These are phyloP conservation scores for Cajanus cajan DNA, from an alignment of 306 rosid species.

Conservation along the genomic window DNA sequence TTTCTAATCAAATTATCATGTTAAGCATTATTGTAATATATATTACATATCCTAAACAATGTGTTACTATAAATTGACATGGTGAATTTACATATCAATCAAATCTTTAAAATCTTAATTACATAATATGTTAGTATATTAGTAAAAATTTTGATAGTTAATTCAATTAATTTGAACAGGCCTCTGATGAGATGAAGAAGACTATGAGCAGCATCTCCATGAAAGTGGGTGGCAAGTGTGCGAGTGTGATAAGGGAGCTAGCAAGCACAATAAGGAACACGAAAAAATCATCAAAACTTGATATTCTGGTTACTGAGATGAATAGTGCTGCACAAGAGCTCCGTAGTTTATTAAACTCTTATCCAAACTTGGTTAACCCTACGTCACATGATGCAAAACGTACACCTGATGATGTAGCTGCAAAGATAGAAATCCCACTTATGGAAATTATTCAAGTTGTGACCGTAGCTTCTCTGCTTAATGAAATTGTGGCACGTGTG, in stretches of 20 bases:
- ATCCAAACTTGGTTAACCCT: conserved; percentile 32
- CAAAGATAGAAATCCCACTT: conserved; percentile 32
- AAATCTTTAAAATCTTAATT: no score
- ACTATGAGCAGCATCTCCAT: conserved; percentile 38
- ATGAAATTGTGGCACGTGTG: conserved; percentile 54
- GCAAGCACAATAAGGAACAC: conserved; percentile 45
- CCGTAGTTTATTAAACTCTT: conserved; percentile 43
- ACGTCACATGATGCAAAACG: not conserved
- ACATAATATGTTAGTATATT: no score
- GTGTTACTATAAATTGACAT: no score
- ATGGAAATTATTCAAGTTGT: conserved; percentile 62
- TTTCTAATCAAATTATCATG: not conserved
- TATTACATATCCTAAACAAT: no score
- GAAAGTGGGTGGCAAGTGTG: conserved; percentile 47
- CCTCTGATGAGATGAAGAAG: conserved; percentile 47
- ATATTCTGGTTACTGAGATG: conserved; percentile 51
- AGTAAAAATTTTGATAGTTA: not conserved
- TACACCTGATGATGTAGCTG: not conserved
- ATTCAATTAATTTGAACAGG: conserved; percentile 38
- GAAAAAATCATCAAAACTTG: conserved; percentile 63
- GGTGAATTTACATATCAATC: no score
- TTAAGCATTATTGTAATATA: no score
- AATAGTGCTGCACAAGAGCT: conserved; percentile 58
- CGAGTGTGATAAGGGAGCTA: conserved; percentile 58
- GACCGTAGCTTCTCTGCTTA: conserved; percentile 57